A percentile compares a stretch with the other conserved stretches of the same genome.
Evolutionary conservation across 2,329 filamentous ascomycete species (phyloP).

Genomic region (Exutisphaerella laricina): DNA sequence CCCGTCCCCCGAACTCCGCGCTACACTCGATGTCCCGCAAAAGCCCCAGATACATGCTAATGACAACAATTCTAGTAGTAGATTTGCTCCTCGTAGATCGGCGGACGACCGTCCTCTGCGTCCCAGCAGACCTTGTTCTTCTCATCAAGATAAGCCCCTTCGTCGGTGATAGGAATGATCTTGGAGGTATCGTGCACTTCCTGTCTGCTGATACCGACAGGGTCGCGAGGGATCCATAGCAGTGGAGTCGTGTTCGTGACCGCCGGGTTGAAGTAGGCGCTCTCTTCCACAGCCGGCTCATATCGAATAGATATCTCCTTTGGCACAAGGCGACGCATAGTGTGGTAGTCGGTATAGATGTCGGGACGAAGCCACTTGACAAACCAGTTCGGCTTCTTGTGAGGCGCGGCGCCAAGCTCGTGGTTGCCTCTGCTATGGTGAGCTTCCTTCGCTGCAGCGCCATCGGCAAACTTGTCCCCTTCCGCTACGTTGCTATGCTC

Average conservation of each 20-base stretch:
- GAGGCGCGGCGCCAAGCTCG: constrained; percentile 29
- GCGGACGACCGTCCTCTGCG: constrained; percentile 50
- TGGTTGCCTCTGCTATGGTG: constrained; percentile 24
- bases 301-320: constrained; percentile 55
- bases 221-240: constrained; percentile 80
- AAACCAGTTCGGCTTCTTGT: constrained; percentile 54
- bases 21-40: background rate
- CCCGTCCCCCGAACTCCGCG: background rate
- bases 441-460: constrained; percentile 24
- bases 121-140: constrained; percentile 62
- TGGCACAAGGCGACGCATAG: constrained; percentile 65
- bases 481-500: constrained; percentile 26
- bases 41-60: too few relatives aligned
- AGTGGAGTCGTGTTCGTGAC: constrained; percentile 58
- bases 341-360: constrained; percentile 65
- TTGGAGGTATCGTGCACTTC: constrained; percentile 67
- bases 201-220: constrained; percentile 67
- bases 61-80: constrained; percentile 49
- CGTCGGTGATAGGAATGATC: constrained; percentile 74
- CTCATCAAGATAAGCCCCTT: constrained; percentile 64
- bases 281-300: constrained; percentile 53
- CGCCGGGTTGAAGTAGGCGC: constrained; percentile 70
- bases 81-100: constrained; percentile 55
- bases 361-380: constrained; percentile 72
- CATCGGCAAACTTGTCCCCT: constrained; percentile 23